Conservation (phyloP, 352 stramenopile species). For the Globisporangium cystogenes region DNA sequence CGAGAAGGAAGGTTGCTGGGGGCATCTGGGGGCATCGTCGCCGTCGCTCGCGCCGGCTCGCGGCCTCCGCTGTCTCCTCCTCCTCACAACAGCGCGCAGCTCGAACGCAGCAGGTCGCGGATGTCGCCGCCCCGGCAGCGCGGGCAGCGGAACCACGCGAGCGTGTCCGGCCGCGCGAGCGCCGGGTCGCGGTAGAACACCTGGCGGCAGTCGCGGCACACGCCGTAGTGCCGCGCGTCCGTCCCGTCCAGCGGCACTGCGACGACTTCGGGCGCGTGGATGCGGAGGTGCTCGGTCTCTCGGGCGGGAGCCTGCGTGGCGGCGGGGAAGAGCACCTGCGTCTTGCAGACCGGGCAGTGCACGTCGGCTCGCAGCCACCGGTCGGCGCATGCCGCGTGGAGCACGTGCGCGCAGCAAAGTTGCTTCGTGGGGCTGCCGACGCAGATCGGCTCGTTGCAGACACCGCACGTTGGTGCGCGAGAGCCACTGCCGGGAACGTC, state of each 20-base stretch:
- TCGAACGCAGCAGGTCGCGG: constrained; percentile 40
- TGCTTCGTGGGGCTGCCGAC: constrained; percentile 41
- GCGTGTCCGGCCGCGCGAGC: constrained; percentile 52
- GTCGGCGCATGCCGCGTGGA: constrained; percentile 58
- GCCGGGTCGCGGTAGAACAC: constrained; percentile 55
- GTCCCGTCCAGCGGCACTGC: constrained; percentile 31
- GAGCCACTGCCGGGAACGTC: too few relatives aligned
- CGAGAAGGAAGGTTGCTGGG: too few relatives aligned
- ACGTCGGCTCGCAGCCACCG: constrained; percentile 35
- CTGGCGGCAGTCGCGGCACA: constrained; percentile 55
- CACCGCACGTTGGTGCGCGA: constrained; percentile 20
- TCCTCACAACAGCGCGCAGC: constrained; percentile 47
- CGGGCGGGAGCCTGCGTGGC: constrained; percentile 15
- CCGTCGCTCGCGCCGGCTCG: background rate
- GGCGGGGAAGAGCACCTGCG: constrained; percentile 54
- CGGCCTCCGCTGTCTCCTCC: too few relatives aligned
- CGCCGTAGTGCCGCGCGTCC: constrained; percentile 27
- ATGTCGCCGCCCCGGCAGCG: constrained; percentile 48
- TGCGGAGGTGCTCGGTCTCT: constrained; percentile 9
- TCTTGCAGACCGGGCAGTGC: constrained; percentile 50
- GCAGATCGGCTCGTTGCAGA: constrained; percentile 29
- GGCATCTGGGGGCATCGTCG: too few relatives aligned
- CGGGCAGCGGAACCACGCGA: constrained; percentile 63
- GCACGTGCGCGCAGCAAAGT: constrained; percentile 51
- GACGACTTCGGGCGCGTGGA: background rate